Conservation (phyloP, 2,329 filamentous ascomycete genomes). For the Sporothrix pseudoabietina region DNA sequence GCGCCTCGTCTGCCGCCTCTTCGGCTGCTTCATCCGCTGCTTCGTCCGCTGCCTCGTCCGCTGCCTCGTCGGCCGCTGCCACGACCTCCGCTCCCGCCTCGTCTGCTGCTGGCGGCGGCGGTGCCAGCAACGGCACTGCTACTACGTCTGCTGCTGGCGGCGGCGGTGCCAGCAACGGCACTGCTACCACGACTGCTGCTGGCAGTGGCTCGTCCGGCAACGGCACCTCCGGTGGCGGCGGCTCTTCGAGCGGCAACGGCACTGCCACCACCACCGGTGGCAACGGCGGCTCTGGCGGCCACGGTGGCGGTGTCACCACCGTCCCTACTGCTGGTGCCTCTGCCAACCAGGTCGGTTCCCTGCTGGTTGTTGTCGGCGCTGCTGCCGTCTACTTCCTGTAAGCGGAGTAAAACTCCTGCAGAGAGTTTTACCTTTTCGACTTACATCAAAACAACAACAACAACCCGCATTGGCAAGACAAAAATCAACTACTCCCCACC, state of each 20-base stretch:
- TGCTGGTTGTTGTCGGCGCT: conserved; percentile 45
- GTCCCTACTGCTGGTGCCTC: conserved; percentile 39
- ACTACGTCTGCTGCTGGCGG: background rate
- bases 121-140: conserved; percentile 12
- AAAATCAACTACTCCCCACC: background rate
- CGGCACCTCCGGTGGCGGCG: background rate
- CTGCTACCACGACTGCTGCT: background rate
- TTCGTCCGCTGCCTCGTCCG: conserved; percentile 4
- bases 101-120: background rate
- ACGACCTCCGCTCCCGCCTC: background rate
- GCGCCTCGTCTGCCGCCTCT: background rate
- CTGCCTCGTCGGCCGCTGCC: background rate
- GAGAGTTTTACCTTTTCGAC: background rate
- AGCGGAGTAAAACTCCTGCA: conserved; percentile 30
- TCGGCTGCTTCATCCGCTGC: background rate
- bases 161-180: conserved; percentile 13
- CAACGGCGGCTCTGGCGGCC: too few relatives aligned
- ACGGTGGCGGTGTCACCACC: conserved; percentile 3
- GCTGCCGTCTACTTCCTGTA: conserved; percentile 49
- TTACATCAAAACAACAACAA: background rate
- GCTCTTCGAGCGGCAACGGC: conserved; percentile 1
- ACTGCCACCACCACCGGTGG: background rate
- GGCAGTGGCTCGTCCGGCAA: background rate
- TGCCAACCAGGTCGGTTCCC: conserved; percentile 41
- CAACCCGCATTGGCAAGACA: conserved; percentile 17